Evolutionary conservation across 2,329 filamentous ascomycete genomes (phyloP), one percentile per base, ranked within the genome.

Genomic region (Tympanopsis confertula): DNA sequence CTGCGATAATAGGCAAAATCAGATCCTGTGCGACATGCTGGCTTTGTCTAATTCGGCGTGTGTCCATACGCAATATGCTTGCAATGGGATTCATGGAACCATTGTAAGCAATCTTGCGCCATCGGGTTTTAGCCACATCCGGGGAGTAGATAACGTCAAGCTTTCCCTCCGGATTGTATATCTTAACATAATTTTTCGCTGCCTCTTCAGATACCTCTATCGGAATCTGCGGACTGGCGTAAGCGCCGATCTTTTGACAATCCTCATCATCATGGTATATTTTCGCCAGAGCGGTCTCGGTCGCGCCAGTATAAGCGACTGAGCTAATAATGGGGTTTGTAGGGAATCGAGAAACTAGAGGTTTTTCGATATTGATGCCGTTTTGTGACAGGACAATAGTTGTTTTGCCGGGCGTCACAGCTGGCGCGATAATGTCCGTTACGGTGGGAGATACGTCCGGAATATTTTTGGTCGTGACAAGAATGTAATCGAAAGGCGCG

Each of bases 351-450:
- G 47, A 39, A 14, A 69, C 48, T 14, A 78, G 48, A 0, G 72
- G 70, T 30, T 61, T 64, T 44, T 79, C 71, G 42, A 79, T 78
- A 45, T 78, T 74, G 14, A 79, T 53, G 1, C 75, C 75, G 47
- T 80, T 80, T 42, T 80, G 75, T 4, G 74, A 55, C 4, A 80
- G 61, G 0, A 78, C 59, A 33, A 80, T 68, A 20, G 61, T 59
- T 0, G 73, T 76, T 7, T 15, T 10, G 30, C 58, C 59, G 1
- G 62, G 58, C 0, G 66, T 69, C 1, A 79, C 54, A 2, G 70
- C 71, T 0, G 70, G 68, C 1, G 50, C 47, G 19, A 78, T 65
- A 20, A 75, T 50, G 2, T 71, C 63, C 26, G 59, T 47, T 0
- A 70, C 52, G 0, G 55, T 59, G 0, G 74, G 71, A 1, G 58